Base-by-base conservation (phyloP, 352 stramenopile species). In the Phytophthora rubi region DNA sequence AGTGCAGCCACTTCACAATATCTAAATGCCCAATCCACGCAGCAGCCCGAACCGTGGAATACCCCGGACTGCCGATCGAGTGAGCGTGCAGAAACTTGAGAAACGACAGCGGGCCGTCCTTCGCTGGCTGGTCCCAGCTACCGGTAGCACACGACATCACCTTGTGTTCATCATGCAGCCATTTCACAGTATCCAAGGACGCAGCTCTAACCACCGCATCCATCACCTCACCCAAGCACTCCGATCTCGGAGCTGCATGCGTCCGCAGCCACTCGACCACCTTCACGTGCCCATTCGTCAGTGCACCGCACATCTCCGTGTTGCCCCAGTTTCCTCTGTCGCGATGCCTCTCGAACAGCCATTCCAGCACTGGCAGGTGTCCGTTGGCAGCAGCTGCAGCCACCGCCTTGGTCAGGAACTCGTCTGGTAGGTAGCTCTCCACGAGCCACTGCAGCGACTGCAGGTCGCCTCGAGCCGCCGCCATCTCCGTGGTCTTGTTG, bases 381-480 rank as follows among this genome's bases (percentile, higher is more conserved):
- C 71, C 61, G 21, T 65, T 45, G 42, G 37, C 21, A 45, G 60
- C 66, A 9, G 66, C 71, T 6, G 65, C 59, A 9, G 33, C 28
- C 18, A 77, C 65, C 0, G 65, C 70, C 47, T 71, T 77, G 42
- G 61, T 74, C 59, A 68, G 37, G 28, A 69, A 68, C 32, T 64
- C 65, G 13, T 16, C 21, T 5, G 65, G 59, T 3, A 74, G n/a
- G n/a, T 77, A 77, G 16, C 7, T 65, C 16, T 70, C 62, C 47
- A 66, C 49, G 1, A 76, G 54, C 57, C 53, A 68, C 18, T 59
- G 48, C 1, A 76, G 39, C 53, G 63, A 44, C 23, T 48, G 10
- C 12, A 70, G 32, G 16, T 73, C 69, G 32, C 53, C 64, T 5
- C 35, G 48, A 52, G 10, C 48, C 10, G 65, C 70, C 26, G 70